Conservation (phyloP, 129 eudicot genomes). For the Gnaphalium uliginosum region DNA sequence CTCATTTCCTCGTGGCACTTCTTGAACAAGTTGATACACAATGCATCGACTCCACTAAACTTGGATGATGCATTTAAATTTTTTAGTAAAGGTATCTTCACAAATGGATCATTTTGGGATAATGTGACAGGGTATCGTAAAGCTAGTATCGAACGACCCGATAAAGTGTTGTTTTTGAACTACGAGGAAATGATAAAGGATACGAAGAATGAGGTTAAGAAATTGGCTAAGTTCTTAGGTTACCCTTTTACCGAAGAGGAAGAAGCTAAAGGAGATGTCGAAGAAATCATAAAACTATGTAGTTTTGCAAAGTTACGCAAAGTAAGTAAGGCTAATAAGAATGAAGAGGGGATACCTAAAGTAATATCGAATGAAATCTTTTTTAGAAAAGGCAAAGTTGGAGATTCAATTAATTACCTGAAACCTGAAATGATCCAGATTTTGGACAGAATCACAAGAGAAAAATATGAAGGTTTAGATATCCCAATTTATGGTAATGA, state of each 20-base stretch:
- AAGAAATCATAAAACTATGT: constrained; percentile 19
- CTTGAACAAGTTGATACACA: constrained; percentile 1
- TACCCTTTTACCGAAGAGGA: constrained; percentile 32
- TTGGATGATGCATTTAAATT: constrained; percentile 26
- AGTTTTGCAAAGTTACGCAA: constrained; percentile 28
- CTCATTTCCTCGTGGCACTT: constrained; percentile 30
- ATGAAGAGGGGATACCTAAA: background rate
- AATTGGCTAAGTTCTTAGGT: constrained; percentile 33
- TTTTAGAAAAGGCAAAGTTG: constrained; percentile 29
- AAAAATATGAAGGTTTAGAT: constrained; percentile 21
- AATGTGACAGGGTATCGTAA: constrained; percentile 32
- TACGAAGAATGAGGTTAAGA: constrained; percentile 7
- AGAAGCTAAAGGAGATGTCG: constrained; percentile 10
- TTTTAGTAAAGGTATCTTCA: constrained; percentile 6
- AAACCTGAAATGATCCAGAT: constrained; percentile 15
- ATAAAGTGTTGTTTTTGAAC: constrained; percentile 12
- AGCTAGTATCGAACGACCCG: constrained; percentile 16
- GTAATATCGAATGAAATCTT: background rate
- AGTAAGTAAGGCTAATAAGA: constrained; percentile 11
- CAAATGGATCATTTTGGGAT: constrained; percentile 32
- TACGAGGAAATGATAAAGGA: constrained; percentile 23
- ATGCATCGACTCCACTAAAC: background rate
- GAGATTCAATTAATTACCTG: constrained; percentile 25
- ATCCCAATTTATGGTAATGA: background rate
- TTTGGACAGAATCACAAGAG: constrained; percentile 24